Percentiles rank a stretch among this genome's conserved stretches.
Conservation (phyloP, 2,329 filamentous ascomycete genomes). For the Trichoderma aggressivum region DNA sequence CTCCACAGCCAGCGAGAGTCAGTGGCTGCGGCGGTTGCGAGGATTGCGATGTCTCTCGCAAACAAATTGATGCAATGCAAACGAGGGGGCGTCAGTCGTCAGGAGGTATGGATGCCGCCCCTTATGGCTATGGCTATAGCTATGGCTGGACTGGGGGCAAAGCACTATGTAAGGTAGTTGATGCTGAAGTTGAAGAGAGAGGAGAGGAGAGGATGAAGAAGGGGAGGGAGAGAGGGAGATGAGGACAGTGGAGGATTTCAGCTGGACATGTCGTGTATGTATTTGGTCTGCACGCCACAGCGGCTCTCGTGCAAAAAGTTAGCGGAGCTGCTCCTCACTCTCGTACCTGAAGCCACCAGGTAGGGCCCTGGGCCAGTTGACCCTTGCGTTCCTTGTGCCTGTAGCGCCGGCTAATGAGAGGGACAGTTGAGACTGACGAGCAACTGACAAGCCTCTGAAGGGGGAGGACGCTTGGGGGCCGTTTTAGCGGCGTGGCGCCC, state of each 20-base stretch:
- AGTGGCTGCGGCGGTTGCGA: background rate
- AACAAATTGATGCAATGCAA: background rate
- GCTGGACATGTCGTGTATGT: background rate
- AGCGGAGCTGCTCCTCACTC: background rate
- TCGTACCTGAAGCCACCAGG: background rate
- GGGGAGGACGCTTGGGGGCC: background rate
- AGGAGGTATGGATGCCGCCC: background rate
- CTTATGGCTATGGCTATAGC: too few species aligned
- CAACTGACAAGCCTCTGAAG: background rate
- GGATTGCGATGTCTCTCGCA: background rate
- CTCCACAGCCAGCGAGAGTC: constrained; percentile 2
- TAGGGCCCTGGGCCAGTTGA: background rate
- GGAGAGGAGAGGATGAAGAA: background rate
- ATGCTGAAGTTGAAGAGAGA: background rate
- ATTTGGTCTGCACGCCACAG: constrained; percentile 4
- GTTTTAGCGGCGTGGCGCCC: background rate
- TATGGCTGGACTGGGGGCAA: background rate
- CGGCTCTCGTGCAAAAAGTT: background rate
- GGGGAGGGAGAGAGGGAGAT: background rate
- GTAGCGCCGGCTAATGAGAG: background rate
- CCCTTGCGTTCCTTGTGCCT: background rate
- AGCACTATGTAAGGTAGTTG: background rate
- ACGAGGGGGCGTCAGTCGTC: background rate
- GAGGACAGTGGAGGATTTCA: constrained; percentile 10
- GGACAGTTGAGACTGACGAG: background rate